Conservation (phyloP, 129 eudicot genomes). For the Lactuca sativa region DNA sequence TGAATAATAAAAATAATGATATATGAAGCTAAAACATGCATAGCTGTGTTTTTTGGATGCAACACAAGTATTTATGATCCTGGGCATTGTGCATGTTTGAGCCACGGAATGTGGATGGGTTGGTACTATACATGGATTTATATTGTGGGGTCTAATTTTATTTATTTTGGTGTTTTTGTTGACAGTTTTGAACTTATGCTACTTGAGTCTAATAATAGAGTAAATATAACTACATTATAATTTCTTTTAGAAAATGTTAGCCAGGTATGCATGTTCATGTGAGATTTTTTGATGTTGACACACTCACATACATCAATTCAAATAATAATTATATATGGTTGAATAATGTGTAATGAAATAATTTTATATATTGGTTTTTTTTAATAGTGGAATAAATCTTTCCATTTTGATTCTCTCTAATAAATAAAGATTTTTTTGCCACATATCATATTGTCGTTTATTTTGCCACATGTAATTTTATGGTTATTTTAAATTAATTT, state of each 20-base stretch:
- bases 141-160: constrained; percentile 27
- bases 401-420: neutral
- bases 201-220: constrained; percentile 29
- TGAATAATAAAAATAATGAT: constrained; percentile 9
- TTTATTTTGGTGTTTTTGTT: neutral
- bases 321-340: neutral
- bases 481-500: too few species aligned
- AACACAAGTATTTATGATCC: constrained; percentile 33
- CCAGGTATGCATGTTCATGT: constrained; percentile 24
- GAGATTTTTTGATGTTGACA: constrained; percentile 28
- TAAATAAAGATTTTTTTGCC: too few species aligned
- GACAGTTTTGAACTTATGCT: constrained; percentile 12
- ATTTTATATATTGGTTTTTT: neutral
- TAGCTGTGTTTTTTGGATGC: constrained; percentile 33
- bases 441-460: too few species aligned
- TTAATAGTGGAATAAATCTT: neutral
- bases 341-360: neutral
- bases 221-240: neutral
- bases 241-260: neutral
- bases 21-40: constrained; percentile 28
- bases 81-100: constrained; percentile 27
- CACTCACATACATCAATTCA: neutral
- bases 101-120: constrained; percentile 34
- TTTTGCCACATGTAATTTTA: too few species aligned
- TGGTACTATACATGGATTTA: constrained; percentile 31